Percentiles rank a stretch among this genome's conserved stretches.
Evolutionary conservation across 257 asterid genomes (phyloP).

Genomic region (Lithospermum erythrorhizon): DNA sequence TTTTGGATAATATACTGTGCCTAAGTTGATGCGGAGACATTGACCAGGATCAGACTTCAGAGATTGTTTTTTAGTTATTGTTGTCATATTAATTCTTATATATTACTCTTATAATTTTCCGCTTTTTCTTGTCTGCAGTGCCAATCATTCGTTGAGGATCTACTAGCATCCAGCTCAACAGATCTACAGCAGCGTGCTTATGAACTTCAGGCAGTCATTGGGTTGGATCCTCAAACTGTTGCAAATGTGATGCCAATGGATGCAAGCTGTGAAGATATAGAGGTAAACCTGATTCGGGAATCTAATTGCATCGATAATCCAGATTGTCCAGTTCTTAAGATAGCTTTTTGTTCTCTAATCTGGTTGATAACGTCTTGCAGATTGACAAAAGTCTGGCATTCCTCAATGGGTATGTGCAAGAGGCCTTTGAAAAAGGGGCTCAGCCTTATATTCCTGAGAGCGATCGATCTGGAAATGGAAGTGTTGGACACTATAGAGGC

Average conservation of each 20-base stretch:
- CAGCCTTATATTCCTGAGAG: constrained; percentile 74
- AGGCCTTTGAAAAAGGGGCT: constrained; percentile 77
- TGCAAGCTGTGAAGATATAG: constrained; percentile 80
- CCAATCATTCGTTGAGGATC: constrained; percentile 75
- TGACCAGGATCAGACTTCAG: background rate
- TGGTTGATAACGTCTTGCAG: constrained; percentile 28
- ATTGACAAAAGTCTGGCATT: constrained; percentile 67
- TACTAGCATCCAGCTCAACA: constrained; percentile 83
- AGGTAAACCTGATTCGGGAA: constrained; percentile 33
- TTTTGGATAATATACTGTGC: too few relatives aligned
- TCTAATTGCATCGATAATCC: background rate
- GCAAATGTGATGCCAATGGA: constrained; percentile 69
- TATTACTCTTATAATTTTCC: background rate
- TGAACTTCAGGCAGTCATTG: constrained; percentile 75
- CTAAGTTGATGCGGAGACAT: background rate
- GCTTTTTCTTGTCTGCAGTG: constrained; percentile 48
- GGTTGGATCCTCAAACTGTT: constrained; percentile 58
- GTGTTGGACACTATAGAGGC: constrained; percentile 39
- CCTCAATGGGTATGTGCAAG: constrained; percentile 61
- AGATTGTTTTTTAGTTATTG: background rate
- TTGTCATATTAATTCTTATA: background rate
- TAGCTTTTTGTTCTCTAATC: too few relatives aligned
- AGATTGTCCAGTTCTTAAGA: background rate
- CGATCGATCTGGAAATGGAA: constrained; percentile 51
- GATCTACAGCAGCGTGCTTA: constrained; percentile 99